These are phyloP conservation scores for Zygosaccharomyces gambellarensis DNA, from an alignment of 805 yeast genomes.

Conservation along the genomic window DNA sequence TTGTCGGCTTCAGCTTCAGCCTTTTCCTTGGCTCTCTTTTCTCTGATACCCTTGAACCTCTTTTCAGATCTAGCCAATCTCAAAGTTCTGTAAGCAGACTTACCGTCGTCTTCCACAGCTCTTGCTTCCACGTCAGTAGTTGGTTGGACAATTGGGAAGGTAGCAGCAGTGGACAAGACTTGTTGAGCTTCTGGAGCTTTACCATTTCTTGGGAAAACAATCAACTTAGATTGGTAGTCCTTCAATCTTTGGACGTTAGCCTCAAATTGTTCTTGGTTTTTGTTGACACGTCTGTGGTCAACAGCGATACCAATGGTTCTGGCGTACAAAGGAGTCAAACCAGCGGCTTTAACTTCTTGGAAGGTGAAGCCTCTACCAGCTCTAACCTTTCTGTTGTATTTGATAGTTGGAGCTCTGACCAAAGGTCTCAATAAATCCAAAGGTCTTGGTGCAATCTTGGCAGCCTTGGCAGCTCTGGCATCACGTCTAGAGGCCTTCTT, in stretches of 20 bases:
- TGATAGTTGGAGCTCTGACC: conserved; percentile 97
- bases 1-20: conserved; percentile 99
- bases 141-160: conserved; percentile 90
- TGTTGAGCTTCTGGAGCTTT: conserved; percentile 76
- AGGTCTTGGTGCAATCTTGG: conserved; percentile 95
- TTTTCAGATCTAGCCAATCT: conserved; percentile 93
- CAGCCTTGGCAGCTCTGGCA: conserved; percentile 91
- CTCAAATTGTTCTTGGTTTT: conserved; percentile 91
- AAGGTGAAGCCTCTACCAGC: conserved; percentile 99
- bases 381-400: conserved; percentile 99
- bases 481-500: conserved; percentile 96
- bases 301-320: conserved; percentile 98
- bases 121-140: conserved; percentile 71
- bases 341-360: conserved; percentile 97
- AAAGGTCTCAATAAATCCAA: conserved; percentile 94
- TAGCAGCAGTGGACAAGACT: conserved; percentile 64
- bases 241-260: conserved; percentile 92
- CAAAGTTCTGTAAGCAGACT: conserved; percentile 89
- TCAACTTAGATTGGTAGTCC: conserved; percentile 93
- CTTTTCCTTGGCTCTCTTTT: conserved; percentile 93
- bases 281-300: conserved; percentile 99
- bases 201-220: conserved; percentile 91
- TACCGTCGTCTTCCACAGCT: conserved; percentile 74
- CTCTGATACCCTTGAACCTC: conserved; percentile 93
- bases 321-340: conserved; percentile 89